A percentile compares a stretch with the other conserved stretches of the same genome.
Evolutionary conservation across 2,329 filamentous ascomycete species (phyloP).

Genomic region (Cadophora sp.): DNA sequence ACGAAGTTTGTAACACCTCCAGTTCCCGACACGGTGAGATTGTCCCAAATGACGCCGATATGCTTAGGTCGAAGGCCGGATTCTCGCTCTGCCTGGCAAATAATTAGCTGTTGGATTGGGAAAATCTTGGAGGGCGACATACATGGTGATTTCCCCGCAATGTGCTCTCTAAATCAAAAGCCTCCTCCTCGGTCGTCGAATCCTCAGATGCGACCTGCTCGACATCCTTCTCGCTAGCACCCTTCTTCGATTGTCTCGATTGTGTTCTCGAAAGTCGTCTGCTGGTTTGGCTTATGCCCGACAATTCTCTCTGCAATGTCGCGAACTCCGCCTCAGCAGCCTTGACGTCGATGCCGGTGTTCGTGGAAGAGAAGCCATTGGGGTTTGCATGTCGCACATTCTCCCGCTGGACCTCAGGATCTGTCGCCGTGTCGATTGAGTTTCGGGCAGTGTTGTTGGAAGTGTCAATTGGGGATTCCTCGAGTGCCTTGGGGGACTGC

Average conservation of each 20-base stretch:
- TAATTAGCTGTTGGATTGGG: not conserved
- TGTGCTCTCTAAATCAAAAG: constrained; percentile 78
- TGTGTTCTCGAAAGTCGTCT: constrained; percentile 57
- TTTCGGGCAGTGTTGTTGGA: constrained; percentile 26
- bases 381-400: constrained; percentile 49
- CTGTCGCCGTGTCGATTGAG: constrained; percentile 29
- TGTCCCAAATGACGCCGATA: constrained; percentile 81
- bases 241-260: constrained; percentile 40
- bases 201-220: constrained; percentile 58
- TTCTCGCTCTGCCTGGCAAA: constrained; percentile 65
- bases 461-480: constrained; percentile 24
- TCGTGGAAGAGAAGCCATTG: constrained; percentile 51
- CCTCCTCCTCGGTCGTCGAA: constrained; percentile 54
- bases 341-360: constrained; percentile 61
- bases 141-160: constrained; percentile 71
- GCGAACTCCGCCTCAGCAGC: constrained; percentile 75
- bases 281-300: constrained; percentile 61
- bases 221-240: constrained; percentile 53
- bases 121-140: not conserved
- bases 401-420: constrained; percentile 52
- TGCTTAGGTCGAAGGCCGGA: constrained; percentile 83
- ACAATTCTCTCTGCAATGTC: constrained; percentile 67
- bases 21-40: constrained; percentile 76
- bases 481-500: constrained; percentile 24
- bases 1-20: constrained; percentile 75